Conservation (phyloP, 768 basidiomycete species). For the Naganishia antarctica region DNA sequence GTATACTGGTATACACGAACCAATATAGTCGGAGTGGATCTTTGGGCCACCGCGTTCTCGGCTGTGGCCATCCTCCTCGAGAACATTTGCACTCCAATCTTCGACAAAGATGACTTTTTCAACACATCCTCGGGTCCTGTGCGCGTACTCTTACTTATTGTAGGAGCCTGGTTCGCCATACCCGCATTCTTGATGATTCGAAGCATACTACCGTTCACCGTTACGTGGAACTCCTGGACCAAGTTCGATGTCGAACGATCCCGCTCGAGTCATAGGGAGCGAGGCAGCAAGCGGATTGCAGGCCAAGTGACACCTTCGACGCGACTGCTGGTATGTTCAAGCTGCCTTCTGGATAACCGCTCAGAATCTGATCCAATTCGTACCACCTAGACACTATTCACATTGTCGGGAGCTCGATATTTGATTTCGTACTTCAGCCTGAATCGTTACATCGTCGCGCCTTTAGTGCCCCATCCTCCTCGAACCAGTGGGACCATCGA, state of each 20-base stretch:
- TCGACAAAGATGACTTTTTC: background rate
- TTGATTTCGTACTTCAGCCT: conserved; percentile 2
- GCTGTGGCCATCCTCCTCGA: background rate
- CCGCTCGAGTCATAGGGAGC: background rate
- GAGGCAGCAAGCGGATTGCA: background rate
- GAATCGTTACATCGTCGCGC: background rate
- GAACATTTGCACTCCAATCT: background rate
- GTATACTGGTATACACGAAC: conserved; percentile 14
- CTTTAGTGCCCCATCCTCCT: background rate
- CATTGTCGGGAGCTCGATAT: background rate
- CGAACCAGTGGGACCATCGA: background rate
- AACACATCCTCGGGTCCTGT: background rate
- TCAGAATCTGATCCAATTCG: too few relatives aligned
- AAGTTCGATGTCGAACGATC: background rate
- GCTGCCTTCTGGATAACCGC: background rate
- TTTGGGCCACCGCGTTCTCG: background rate
- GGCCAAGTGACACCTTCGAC: background rate
- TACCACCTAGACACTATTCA: background rate
- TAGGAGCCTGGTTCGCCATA: background rate
- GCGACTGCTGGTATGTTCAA: background rate
- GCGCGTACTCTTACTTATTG: background rate
- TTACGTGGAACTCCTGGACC: conserved; percentile 1
- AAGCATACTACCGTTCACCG: background rate
- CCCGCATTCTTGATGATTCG: background rate
- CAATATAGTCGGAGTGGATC: background rate